These are phyloP conservation scores for Serendipita sp. DNA, from an alignment of 768 basidiomycete genomes.

Conservation along the genomic window DNA sequence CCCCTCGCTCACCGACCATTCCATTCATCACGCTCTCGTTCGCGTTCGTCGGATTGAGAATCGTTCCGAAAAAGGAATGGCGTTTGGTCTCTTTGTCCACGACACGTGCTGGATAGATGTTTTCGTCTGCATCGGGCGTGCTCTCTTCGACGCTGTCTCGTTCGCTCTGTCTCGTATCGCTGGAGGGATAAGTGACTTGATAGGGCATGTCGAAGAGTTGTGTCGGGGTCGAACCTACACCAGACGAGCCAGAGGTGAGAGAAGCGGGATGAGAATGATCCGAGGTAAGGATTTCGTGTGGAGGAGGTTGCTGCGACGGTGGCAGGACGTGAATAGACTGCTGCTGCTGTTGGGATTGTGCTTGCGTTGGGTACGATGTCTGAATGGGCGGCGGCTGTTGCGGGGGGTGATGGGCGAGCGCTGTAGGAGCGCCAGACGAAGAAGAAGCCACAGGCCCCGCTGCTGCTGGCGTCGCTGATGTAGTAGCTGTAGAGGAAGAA, in stretches of 20 bases:
- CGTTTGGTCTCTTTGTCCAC: constrained; percentile 54
- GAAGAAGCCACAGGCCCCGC: constrained; percentile 54
- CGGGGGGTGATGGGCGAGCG: constrained; percentile 1
- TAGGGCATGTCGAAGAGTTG: constrained; percentile 8
- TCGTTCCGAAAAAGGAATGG: constrained; percentile 68
- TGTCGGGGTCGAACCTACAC: constrained; percentile 12
- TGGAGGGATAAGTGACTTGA: constrained; percentile 15
- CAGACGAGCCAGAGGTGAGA: constrained; percentile 10
- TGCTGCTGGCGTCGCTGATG: neutral
- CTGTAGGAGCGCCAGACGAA: constrained; percentile 17
- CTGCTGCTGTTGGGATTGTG: neutral
- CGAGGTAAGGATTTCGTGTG: constrained; percentile 12
- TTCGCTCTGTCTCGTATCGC: constrained; percentile 28
- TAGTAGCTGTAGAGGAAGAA: neutral
- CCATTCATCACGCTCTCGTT: neutral
- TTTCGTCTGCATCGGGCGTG: constrained; percentile 41
- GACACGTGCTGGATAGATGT: constrained; percentile 55
- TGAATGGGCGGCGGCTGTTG: constrained; percentile 18
- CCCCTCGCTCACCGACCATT: neutral
- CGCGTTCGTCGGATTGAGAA: constrained; percentile 41
- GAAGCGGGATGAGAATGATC: neutral
- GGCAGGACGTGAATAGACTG: constrained; percentile 19
- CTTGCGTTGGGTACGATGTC: neutral
- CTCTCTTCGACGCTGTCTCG: constrained; percentile 20
- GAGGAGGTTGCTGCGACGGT: constrained; percentile 30